phyloP scores from a whole-genome alignment of 768 basidiomycete species.

The Epithele typhae region DNA sequence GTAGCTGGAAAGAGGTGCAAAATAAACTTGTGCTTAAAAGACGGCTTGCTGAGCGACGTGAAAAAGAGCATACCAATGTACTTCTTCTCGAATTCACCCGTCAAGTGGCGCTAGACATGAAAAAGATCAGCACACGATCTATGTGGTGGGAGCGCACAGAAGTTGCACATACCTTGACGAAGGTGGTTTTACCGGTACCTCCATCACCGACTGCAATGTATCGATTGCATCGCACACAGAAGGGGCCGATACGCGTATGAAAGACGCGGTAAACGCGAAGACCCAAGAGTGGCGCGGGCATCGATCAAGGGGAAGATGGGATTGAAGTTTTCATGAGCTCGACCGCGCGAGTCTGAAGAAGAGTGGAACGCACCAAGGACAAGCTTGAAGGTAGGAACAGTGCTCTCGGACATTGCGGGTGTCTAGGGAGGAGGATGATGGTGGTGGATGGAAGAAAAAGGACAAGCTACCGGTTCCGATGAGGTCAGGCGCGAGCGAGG shows the following conservation, averaged over 20 bases:
- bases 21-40: not conserved
- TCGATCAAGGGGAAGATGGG: constrained; percentile 51
- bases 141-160: constrained; percentile 18
- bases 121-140: constrained; percentile 58
- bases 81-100: constrained; percentile 99
- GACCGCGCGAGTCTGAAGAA: not conserved
- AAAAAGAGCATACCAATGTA: constrained; percentile 62
- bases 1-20: constrained; percentile 59
- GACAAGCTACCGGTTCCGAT: constrained; percentile 4
- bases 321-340: constrained; percentile 22
- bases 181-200: constrained; percentile 97
- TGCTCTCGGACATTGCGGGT: constrained; percentile 37
- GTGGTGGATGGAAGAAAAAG: constrained; percentile 21
- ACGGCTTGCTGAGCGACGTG: not conserved
- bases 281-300: constrained; percentile 23
- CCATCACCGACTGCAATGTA: constrained; percentile 78
- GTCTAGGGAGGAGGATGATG: constrained; percentile 37
- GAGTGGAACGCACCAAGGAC: constrained; percentile 74
- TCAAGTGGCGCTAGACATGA: constrained; percentile 80
- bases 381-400: constrained; percentile 94
- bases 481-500: constrained; percentile 18
- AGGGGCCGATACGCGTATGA: no score
- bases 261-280: no score
- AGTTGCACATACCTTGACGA: constrained; percentile 75
- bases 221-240: constrained; percentile 17